Evolutionary conservation across 129 eudicot species (phyloP).

Genomic region (Tagetes erecta): DNA sequence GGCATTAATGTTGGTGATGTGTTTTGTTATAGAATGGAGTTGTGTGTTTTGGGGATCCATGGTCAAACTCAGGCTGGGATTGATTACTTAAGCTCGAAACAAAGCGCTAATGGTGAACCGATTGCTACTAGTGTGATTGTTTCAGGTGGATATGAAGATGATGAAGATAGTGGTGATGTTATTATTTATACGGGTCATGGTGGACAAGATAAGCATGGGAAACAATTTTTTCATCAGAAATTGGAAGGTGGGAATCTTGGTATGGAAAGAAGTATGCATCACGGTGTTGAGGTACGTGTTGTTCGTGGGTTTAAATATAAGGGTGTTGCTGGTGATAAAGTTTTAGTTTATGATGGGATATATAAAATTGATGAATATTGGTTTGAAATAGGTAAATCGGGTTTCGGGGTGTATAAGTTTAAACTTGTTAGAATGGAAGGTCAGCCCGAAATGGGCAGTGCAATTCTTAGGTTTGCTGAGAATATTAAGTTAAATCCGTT

Average conservation of each 20-base stretch:
- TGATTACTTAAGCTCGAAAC: conserved; percentile 8
- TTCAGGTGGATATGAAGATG: conserved; percentile 20
- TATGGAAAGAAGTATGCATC: conserved; percentile 19
- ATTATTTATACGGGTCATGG: conserved; percentile 16
- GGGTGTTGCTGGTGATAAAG: not conserved
- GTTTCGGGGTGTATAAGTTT: conserved; percentile 9
- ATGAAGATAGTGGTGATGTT: conserved; percentile 8
- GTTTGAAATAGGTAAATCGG: conserved; percentile 17
- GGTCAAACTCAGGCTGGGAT: conserved; percentile 12
- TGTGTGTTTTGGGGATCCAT: conserved; percentile 3
- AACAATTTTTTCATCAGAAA: not conserved
- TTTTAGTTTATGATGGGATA: conserved; percentile 15
- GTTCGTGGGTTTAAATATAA: conserved; percentile 17
- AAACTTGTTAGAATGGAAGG: conserved; percentile 16
- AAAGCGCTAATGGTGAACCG: conserved; percentile 14
- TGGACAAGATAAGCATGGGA: conserved; percentile 8
- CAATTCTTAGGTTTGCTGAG: conserved; percentile 5
- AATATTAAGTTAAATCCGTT: not conserved
- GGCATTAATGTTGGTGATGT: conserved; percentile 13
- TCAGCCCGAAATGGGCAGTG: conserved; percentile 20
- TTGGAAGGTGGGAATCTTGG: conserved; percentile 16
- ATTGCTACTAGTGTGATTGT: conserved; percentile 22
- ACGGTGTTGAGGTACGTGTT: conserved; percentile 10
- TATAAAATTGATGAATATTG: conserved; percentile 2
- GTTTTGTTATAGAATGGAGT: conserved; percentile 10